Percentiles rank a stretch among this genome's conserved stretches.
These are phyloP conservation scores for Xylariomycetidae sp. DNA, from an alignment of 2,329 filamentous ascomycete species.

Conservation along the genomic window DNA sequence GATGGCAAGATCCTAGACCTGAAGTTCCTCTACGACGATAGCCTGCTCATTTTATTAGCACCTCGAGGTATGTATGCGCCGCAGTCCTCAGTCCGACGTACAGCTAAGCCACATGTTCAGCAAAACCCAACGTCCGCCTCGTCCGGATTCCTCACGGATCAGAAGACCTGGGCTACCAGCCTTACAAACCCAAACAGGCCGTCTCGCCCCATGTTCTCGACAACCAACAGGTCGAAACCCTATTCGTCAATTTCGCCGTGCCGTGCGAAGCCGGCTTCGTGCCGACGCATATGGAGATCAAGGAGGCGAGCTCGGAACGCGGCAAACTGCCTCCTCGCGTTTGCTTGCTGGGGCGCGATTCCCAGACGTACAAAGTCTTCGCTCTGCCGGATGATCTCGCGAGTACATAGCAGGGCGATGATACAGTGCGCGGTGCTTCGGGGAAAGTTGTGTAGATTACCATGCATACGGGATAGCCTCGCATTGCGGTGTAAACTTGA, in stretches of 20 bases:
- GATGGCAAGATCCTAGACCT: slow-evolving; percentile 50
- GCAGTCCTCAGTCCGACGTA: too few relatives aligned
- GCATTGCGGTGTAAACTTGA: too few relatives aligned
- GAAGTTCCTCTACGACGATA: slow-evolving; percentile 60
- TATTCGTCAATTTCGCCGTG: slow-evolving; percentile 22
- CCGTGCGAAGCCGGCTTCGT: slow-evolving; percentile 26
- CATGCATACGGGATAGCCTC: too few relatives aligned
- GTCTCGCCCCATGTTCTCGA: slow-evolving; percentile 20
- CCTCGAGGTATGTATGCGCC: slow-evolving; percentile 28
- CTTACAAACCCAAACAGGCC: slow-evolving; percentile 18
- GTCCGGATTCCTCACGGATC: slow-evolving; percentile 33
- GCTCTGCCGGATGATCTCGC: slow-evolving; percentile 32
- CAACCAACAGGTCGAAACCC: slow-evolving; percentile 23
- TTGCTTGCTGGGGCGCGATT: slow-evolving; percentile 45
- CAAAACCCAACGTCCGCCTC: slow-evolving; percentile 15
- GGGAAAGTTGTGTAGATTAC: too few relatives aligned
- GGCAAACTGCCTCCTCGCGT: slow-evolving; percentile 44
- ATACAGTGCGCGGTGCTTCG: not conserved
- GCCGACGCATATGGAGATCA: slow-evolving; percentile 47
- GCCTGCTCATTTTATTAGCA: slow-evolving; percentile 53
- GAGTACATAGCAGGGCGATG: too few relatives aligned
- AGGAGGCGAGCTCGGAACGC: slow-evolving; percentile 35
- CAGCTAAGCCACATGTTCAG: not conserved
- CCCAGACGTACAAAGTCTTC: slow-evolving; percentile 42
- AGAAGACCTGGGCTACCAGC: slow-evolving; percentile 29